phyloP scores from a whole-genome alignment of 768 basidiomycete genomes.

The Collybia mongolica region DNA sequence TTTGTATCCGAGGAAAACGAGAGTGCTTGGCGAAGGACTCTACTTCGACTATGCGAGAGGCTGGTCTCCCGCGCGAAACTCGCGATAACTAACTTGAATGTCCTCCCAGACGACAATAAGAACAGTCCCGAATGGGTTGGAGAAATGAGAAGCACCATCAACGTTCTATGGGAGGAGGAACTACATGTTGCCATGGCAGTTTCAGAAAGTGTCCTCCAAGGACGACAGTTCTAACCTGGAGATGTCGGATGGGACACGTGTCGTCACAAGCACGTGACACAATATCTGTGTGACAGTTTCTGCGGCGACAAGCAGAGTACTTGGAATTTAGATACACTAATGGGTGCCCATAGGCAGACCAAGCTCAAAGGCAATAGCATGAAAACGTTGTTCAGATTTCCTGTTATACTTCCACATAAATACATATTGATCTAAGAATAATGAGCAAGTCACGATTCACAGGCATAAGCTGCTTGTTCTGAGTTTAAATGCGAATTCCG shows the following conservation, averaged over 20 bases:
- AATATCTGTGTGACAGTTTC: background rate
- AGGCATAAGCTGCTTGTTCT: too few relatives aligned
- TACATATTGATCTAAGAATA: too few relatives aligned
- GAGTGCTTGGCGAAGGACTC: slow-evolving; percentile 35
- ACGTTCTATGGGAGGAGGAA: slow-evolving; percentile 62
- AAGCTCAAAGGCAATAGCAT: too few relatives aligned
- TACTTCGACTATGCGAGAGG: slow-evolving; percentile 31
- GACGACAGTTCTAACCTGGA: slow-evolving; percentile 43
- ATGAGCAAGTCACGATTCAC: too few relatives aligned
- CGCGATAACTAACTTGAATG: slow-evolving; percentile 5
- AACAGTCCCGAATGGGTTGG: slow-evolving; percentile 8
- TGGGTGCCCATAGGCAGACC: too few relatives aligned
- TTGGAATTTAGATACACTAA: too few relatives aligned
- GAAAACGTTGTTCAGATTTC: too few relatives aligned
- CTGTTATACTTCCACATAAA: too few relatives aligned
- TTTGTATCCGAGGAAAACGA: slow-evolving; percentile 50
- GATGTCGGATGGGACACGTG: too few relatives aligned
- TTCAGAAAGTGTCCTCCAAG: slow-evolving; percentile 38
- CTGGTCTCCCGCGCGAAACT: slow-evolving; percentile 10
- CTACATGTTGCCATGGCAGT: slow-evolving; percentile 48
- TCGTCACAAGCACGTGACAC: background rate
- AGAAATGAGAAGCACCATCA: slow-evolving; percentile 31
- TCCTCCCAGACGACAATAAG: background rate
- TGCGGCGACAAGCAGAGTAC: too few relatives aligned
- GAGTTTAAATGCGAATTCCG: too few relatives aligned